A percentile compares a stretch with the other conserved stretches of the same genome.
Conservation (phyloP, 352 stramenopile species). For the Pythium aphanidermatum region DNA sequence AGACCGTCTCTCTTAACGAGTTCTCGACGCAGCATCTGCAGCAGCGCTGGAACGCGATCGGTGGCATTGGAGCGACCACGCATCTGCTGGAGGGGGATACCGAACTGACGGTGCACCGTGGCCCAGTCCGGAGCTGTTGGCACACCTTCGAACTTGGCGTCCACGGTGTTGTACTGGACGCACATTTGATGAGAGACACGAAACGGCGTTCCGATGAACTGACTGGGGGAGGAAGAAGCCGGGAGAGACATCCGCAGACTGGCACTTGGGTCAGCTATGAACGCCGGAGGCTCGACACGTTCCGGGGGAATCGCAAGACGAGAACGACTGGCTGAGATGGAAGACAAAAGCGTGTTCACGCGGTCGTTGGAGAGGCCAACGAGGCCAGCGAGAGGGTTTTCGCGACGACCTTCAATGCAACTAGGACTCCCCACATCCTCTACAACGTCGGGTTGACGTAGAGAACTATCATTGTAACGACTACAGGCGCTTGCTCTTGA, state of each 20-base stretch:
- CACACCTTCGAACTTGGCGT: conserved; percentile 45
- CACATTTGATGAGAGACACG: conserved; percentile 39
- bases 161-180: conserved; percentile 51
- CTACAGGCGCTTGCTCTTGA: too few relatives aligned
- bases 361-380: conserved; percentile 24
- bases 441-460: too few relatives aligned
- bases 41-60: conserved; percentile 35
- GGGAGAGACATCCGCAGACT: too few relatives aligned
- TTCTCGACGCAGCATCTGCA: conserved; percentile 51
- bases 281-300: too few relatives aligned
- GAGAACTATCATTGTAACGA: too few relatives aligned
- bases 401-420: too few relatives aligned
- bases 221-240: conserved; percentile 7
- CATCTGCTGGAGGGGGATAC: conserved; percentile 37
- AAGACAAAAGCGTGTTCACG: conserved; percentile 27
- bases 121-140: conserved; percentile 25
- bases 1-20: conserved; percentile 38
- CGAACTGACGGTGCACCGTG: conserved; percentile 46
- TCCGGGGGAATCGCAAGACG: not conserved
- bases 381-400: conserved; percentile 42
- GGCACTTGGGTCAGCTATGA: too few relatives aligned
- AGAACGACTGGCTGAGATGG: conserved; percentile 12
- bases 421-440: too few relatives aligned
- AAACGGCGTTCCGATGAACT: conserved; percentile 48
- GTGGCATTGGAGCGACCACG: conserved; percentile 20